Evolutionary conservation across 306 rosid species (phyloP), one percentile per base, ranked within the genome.

Genomic region (Dalbergia cochinchinensis): DNA sequence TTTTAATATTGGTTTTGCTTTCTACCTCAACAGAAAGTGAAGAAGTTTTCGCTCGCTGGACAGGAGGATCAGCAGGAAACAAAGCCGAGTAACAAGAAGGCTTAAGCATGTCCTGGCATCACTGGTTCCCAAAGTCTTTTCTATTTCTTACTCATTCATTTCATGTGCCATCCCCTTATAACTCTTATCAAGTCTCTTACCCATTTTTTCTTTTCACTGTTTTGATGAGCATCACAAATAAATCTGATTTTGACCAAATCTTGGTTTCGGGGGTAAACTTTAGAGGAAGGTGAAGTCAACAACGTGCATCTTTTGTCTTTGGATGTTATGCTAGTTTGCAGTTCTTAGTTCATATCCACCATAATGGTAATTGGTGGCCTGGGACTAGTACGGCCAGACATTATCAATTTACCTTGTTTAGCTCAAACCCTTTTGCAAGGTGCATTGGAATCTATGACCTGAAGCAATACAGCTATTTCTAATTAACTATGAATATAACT

Each of bases 1-100:
- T 54, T 48, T 57, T 53, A 0, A 42, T 71, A 6, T 73, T 78
- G 14, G 11, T 72, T 82, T 16, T 42, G 6, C 59, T 78, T 57
- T 39, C 69, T 71, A 69, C 58, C 69, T 73, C n/a, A 33, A 78
- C 94, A 95, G 99, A 95, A 92, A 81, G 99, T 92, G 86, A 92
- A 90, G 88, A 92, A 85, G 78, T 95, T 95, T 83, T 87, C 91
- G 53, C 81, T 92, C 20, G 87, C 91, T 65, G 91, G 84, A 60
- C 89, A 87, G 74, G 87, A 87, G 74, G 87, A 82, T 66, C 84
- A 78, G 60, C 79, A 85, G 76, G 87, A 84, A 75, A 81, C 90
- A 63, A 86, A 87, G 42, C 78, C 84, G 37, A 74, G 74, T 8
- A 64, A 67, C 79, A 82, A 87, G 84, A 79, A 85, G 80, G 78